Base-by-base conservation (phyloP, 2,329 filamentous ascomycete genomes). In the Paecilomyces variotii region DNA sequence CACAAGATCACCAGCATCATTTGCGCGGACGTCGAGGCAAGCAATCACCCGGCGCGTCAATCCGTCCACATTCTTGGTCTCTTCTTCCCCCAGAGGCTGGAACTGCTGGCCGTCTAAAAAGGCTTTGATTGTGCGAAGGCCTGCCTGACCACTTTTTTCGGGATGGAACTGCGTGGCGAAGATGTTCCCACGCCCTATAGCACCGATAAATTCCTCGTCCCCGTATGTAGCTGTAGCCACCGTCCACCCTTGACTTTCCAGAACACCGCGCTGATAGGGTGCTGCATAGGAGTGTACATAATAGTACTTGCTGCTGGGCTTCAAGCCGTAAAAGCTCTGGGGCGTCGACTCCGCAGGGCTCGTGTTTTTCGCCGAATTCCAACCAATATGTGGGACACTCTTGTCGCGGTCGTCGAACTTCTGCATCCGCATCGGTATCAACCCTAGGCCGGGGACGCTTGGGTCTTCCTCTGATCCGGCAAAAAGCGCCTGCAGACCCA, bases 321-420 rank as follows among this genome's bases (percentile, higher is more conserved):
- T 80, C 57, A 99, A 77, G 59, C 89, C 91, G 73, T 93, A 97
- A 59, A 97, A 83, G 65, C 80, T 83, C 62, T 83, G 76, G 19
- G 76, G 70, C 61, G 65, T 70, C 9, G 71, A 72, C 59, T 70
- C 75, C 61, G 57, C 72, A 60, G 73, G 78, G 60, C 67, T 77
- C 64, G 61, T 74, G 67, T 62, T 75, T 67, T 87, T 87, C 52
- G 95, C 94, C 65, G 87, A 91, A 76, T 99, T 99, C 94, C 94
- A 99, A 57, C 94, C 94, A 73, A 99, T 99, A 77, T 99, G 95
- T 45, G 94, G 94, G n/a, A 99, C 95, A 39, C 91, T 87, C 78
- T 97, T 97, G 67, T 84, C 79, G 32, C 76, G 73, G 71, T 90
- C 85, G 70, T 90, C 79, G 77, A 99, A 99, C 61, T 87, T 87